These are phyloP conservation scores for Leucosporidium creatinivorum DNA, from an alignment of 768 basidiomycete species.

Conservation along the genomic window DNA sequence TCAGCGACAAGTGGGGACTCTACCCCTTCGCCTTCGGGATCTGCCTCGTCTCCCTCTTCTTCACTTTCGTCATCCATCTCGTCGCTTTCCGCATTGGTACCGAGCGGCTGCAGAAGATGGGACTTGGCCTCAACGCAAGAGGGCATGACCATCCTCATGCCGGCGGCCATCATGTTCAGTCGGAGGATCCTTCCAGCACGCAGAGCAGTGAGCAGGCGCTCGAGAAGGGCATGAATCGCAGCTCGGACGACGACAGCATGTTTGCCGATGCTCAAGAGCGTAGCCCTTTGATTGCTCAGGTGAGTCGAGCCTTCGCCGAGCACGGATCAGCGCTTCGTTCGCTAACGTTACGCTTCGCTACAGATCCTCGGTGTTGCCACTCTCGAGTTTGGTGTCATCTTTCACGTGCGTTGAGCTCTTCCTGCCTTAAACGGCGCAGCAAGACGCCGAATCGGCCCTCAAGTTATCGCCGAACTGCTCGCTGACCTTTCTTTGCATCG, in stretches of 20 bases:
- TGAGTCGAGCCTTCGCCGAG: too few relatives aligned
- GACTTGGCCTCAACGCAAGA: background rate
- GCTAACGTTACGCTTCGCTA: too few relatives aligned
- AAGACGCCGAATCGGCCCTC: background rate
- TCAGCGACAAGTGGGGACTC: conserved; percentile 34
- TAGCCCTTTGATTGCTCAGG: background rate
- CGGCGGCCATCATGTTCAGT: background rate
- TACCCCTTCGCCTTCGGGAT: conserved; percentile 31
- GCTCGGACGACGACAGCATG: background rate
- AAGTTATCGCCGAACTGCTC: background rate
- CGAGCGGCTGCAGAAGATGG: conserved; percentile 30
- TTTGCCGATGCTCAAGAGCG: background rate
- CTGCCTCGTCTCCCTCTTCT: conserved; percentile 35
- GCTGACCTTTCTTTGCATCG: background rate
- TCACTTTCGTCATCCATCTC: conserved; percentile 35
- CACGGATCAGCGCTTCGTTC: too few relatives aligned
- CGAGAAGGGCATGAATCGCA: background rate
- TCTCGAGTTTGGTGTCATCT: conserved; percentile 40
- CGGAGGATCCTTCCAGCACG: background rate
- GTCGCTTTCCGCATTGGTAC: conserved; percentile 35
- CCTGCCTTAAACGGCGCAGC: background rate
- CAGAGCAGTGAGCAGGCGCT: background rate
- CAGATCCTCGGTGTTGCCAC: conserved; percentile 32
- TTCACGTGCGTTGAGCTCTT: conserved; percentile 26
- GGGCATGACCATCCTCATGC: background rate